These are phyloP conservation scores for Vachellia collinsii DNA, from an alignment of 306 rosid species.

Conservation along the genomic window DNA sequence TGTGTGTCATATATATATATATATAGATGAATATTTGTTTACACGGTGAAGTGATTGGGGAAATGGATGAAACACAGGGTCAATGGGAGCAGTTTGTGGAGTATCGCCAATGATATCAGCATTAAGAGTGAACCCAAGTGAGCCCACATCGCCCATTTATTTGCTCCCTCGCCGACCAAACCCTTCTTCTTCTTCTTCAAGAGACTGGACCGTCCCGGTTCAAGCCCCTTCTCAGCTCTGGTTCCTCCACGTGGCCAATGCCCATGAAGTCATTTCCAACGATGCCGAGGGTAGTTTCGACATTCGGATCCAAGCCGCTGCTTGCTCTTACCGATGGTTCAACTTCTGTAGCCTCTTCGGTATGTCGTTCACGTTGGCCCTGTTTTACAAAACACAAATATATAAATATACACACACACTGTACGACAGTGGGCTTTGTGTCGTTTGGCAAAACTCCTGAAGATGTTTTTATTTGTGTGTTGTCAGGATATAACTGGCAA, in stretches of 20 bases:
- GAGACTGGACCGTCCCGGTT: conserved; percentile 80
- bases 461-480: background rate
- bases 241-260: conserved; percentile 87
- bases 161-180: conserved; percentile 70
- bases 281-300: conserved; percentile 51
- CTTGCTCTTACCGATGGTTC: conserved; percentile 96
- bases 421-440: background rate
- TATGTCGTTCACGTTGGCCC: background rate
- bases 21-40: too few species aligned
- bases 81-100: conserved; percentile 82
- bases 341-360: conserved; percentile 81
- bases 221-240: conserved; percentile 85
- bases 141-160: conserved; percentile 67
- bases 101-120: conserved; percentile 90
- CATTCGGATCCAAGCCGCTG: conserved; percentile 69
- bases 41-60: too few species aligned
- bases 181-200: background rate
- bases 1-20: too few species aligned
- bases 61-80: conserved; percentile 48
- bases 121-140: conserved; percentile 71
- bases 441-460: background rate
- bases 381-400: too few species aligned
- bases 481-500: conserved; percentile 85
- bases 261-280: conserved; percentile 49
- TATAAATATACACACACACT: too few species aligned